Base-by-base conservation (phyloP, 2,329 filamentous ascomycete species). In the Scedosporium dehoogii region DNA sequence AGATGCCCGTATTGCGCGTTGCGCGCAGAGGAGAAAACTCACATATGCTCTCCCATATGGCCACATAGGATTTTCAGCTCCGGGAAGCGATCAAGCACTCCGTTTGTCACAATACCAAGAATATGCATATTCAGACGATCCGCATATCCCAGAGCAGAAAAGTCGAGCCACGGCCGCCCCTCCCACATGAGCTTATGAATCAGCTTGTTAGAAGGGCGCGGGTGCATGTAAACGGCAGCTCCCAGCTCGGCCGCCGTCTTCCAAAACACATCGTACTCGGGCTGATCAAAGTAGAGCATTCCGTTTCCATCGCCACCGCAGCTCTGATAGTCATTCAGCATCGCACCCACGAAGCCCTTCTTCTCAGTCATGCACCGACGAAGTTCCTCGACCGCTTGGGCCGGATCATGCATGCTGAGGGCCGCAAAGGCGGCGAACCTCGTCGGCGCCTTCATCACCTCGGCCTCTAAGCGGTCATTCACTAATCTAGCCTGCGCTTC, bases 211-310 rank as follows among this genome's bases (percentile, higher is more conserved):
- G 58, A 48, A 6, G 41, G 42, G 3, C 61, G 44, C 6, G 80
- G 80, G 63, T 83, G 81, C 25, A 83, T 72, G 66, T 83, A 83
- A 23, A 82, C 71, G 0, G 80, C 78, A 1, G 81, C 78, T 62
- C 81, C 76, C 0, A 83, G 72, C 21, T 76, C 73, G 59, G 75
- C 70, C 3, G 74, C 76, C 0, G 70, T 71, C 12, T 70, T 69
- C 63, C 71, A 73, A 3, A 73, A 66, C 1, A 66, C 61, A 33
- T 69, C 66, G 62, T 70, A 74, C 18, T 64, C 67, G 5, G 66
- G 64, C 7, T 68, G 66, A 42, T 73, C 72, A 53, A 72, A 74
- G 63, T 70, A 73, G 7, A 66, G 63, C 38, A 67, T 67, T 27
- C 58, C 58, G 16, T 70, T 67, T 44, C 67, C 70, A 53, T 70